A percentile compares a stretch with the other conserved stretches of the same genome.
Conservation (phyloP, 1,284 basidiomycete genomes). For the Ceratobasidium sp. region DNA sequence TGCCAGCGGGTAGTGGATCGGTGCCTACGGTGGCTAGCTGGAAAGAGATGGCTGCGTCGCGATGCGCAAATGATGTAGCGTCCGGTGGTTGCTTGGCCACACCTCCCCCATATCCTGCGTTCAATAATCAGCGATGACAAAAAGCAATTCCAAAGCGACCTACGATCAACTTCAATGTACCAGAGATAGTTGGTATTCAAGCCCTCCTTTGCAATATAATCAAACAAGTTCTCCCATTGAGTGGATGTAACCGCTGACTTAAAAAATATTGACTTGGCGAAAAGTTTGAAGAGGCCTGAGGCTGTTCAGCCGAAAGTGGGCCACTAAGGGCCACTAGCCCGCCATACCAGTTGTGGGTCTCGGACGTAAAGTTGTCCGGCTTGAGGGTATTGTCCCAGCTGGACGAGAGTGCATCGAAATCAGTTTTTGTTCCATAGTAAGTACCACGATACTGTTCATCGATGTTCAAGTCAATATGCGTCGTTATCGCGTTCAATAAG, state of each 20-base stretch:
- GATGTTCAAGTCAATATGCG: background rate
- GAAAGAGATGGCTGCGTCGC: background rate
- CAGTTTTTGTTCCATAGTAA: conserved; percentile 3
- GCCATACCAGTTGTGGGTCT: conserved; percentile 14
- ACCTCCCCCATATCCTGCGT: conserved; percentile 3
- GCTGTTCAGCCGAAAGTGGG: background rate
- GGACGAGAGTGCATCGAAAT: conserved; percentile 1
- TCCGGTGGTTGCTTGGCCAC: background rate
- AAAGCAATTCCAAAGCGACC: background rate
- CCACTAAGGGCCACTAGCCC: conserved; percentile 8
- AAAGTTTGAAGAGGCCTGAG: background rate
- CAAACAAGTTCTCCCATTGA: conserved; percentile 31
- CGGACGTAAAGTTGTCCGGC: background rate
- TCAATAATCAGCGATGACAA: background rate
- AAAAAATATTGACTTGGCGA: conserved; percentile 1
- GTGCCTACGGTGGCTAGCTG: background rate
- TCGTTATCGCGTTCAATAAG: background rate
- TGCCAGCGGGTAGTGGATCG: background rate
- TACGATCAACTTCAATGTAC: conserved; percentile 35
- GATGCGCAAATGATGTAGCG: conserved; percentile 2
- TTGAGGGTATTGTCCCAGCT: conserved; percentile 7
- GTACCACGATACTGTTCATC: conserved; percentile 11
- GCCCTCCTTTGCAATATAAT: conserved; percentile 26
- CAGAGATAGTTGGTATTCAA: conserved; percentile 3
- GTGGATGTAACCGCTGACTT: conserved; percentile 2